Evolutionary conservation across 768 basidiomycete species (phyloP).

Genomic region (Erythrobasidium yunnanense): DNA sequence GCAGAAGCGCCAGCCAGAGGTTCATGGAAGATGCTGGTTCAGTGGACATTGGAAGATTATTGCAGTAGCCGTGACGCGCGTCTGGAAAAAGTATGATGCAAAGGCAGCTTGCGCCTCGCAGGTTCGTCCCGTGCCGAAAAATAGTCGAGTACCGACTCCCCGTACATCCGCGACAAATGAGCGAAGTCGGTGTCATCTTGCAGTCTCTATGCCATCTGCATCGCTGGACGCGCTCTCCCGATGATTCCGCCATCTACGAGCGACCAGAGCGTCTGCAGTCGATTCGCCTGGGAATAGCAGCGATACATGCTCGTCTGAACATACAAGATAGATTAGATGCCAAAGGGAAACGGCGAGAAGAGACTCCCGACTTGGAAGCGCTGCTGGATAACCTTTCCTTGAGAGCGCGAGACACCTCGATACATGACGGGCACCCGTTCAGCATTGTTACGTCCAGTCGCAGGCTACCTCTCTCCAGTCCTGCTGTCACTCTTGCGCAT

Average conservation of each 20-base stretch:
- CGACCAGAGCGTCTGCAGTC: constrained; percentile 16
- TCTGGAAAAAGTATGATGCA: too few relatives aligned
- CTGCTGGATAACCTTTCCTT: neutral
- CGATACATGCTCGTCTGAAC: constrained; percentile 2
- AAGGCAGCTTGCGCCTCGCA: too few relatives aligned
- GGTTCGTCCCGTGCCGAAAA: too few relatives aligned
- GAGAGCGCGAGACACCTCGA: neutral
- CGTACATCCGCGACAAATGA: too few relatives aligned
- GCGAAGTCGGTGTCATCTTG: too few relatives aligned
- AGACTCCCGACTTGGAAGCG: neutral
- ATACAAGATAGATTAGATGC: neutral
- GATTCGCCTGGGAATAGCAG: constrained; percentile 9
- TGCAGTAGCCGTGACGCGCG: too few relatives aligned
- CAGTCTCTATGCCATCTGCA: constrained; percentile 20
- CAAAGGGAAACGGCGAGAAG: neutral
- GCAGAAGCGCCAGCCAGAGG: too few relatives aligned
- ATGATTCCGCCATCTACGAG: constrained; percentile 5
- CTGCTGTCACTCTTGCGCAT: constrained; percentile 34
- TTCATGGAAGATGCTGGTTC: too few relatives aligned
- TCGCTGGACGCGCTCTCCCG: neutral
- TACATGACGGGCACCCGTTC: constrained; percentile 29
- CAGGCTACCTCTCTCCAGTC: constrained; percentile 16
- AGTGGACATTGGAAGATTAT: too few relatives aligned
- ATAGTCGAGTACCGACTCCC: too few relatives aligned
- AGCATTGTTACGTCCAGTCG: constrained; percentile 29